Base-by-base conservation (phyloP, 306 rosid species). In the Trifolium subterraneum region DNA sequence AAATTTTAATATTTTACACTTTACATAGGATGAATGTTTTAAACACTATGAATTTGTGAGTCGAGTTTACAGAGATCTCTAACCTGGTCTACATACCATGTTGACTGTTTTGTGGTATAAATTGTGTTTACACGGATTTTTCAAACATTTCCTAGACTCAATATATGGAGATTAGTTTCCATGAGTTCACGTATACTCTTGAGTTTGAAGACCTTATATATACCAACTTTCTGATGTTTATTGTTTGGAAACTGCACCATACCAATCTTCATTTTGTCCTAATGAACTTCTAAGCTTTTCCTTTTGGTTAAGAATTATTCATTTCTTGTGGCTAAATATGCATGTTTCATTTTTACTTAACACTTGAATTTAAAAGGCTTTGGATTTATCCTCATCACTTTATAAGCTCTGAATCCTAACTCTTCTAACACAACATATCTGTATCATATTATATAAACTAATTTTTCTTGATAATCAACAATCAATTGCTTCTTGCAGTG, bases 401-500 rank as follows among this genome's bases (percentile, higher is more conserved):
- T 3, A 35, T 64, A 33, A 62, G 36, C 12, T 51, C 50, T 14
- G 23, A 18, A 15, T 44, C 54, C 41, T 10, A 58, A 63, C 31
- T 22, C 11, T 55, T 55, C 15, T 55, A 22, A 16, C 2, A 33
- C 41, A 78, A n/a, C 63, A n/a, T 60, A 20, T 59, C 11, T 45
- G 55, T 60, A 45, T 38, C 23, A 52, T n/a, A 54, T 39, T 75
- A 39, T 75, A 39, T 56, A 19, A 52, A 33, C 50, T 44, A 29
- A 13, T 22, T 56, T 71, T 59, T 79, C 59, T 71, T 16, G 6
- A 56, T 38, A 20, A 36, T 69, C 27, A 12, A 47, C 51, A 23
- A 66, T 23, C 55, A 16, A 12, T 72, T 51, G 8, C 69, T 77
- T 84, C 68, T 68, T 79, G 83, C 85, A 94, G 98, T 33, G 82